Percentiles rank a stretch among this genome's conserved stretches.
Conservation (phyloP, 2,329 filamentous ascomycete genomes). For the Xylaria hypoxylon region DNA sequence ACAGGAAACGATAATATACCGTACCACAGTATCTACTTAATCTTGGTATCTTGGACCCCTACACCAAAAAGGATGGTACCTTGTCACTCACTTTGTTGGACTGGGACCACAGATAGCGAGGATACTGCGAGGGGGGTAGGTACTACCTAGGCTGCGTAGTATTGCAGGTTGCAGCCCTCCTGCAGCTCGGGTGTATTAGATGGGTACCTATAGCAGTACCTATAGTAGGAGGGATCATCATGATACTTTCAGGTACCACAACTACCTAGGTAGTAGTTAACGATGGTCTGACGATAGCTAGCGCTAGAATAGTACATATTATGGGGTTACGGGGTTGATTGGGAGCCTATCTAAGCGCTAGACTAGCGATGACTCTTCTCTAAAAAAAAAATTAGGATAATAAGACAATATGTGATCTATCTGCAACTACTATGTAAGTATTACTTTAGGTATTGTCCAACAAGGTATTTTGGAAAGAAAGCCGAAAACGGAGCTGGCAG, state of each 20-base stretch:
- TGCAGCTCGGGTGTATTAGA: slow-evolving; percentile 36
- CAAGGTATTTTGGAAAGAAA: slow-evolving; percentile 34
- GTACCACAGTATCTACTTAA: slow-evolving; percentile 22
- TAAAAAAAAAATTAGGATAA: slow-evolving; percentile 6
- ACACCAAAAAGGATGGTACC: slow-evolving; percentile 35
- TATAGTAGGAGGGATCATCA: no score
- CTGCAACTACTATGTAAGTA: no score
- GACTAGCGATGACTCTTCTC: slow-evolving; percentile 33
- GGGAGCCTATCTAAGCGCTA: slow-evolving; percentile 27
- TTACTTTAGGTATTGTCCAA: slow-evolving; percentile 14
- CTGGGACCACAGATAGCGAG: slow-evolving; percentile 37
- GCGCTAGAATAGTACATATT: slow-evolving; percentile 4
- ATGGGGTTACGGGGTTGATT: slow-evolving; percentile 8
- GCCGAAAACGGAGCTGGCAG: slow-evolving; percentile 48
- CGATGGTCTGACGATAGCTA: slow-evolving; percentile 5
- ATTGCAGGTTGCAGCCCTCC: slow-evolving; percentile 36
- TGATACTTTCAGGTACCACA: slow-evolving; percentile 21
- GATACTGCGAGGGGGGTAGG: background rate
- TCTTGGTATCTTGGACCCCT: slow-evolving; percentile 34
- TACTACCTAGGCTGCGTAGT: slow-evolving; percentile 26
- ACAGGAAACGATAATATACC: slow-evolving; percentile 39
- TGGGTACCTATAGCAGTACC: background rate
- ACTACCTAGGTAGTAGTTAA: background rate
- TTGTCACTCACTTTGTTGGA: slow-evolving; percentile 34
- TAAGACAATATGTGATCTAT: slow-evolving; percentile 14